Base-by-base conservation (phyloP, 306 rosid genomes). In the Datisca glomerata region DNA sequence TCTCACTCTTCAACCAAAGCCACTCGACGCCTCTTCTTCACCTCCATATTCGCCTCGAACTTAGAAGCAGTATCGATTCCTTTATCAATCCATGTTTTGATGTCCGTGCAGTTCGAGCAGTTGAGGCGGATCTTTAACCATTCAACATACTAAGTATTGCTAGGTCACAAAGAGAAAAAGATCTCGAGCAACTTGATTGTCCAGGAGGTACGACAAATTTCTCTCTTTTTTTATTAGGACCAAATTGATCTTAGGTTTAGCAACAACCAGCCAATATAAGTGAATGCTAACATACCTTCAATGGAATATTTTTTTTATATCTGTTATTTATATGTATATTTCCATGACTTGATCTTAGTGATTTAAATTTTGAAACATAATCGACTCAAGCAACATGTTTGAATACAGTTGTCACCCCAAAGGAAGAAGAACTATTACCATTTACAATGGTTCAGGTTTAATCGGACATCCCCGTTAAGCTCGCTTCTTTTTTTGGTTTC, bases 381-480 rank as follows among this genome's bases (percentile, higher is more conserved):
- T 59, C 76, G 51, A 51, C 80, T 67, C 63, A 89, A 69, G 70
- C 97, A 77, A 66, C 75, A 95, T 46, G 45, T 89, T 63, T 89
- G 97, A 95, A 56, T 89, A 25, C 49, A 95, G 97, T 54, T 74
- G 73, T 59, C 80, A 95, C 31, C 97, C 97, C 0, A 92, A n/a
- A 77, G 73, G 97, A 89, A 77, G 97, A 89, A 61, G 97, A 83
- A 60, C 68, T 72, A 32, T 89, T 89, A 57, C 89, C 80, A 49
- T 70, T 89, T 53, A 89, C 95, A 49, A 77, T 83, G 97, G 70
- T 75, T 63, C 97, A 89, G 97, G 97, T 89, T 48, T 51, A 64
- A 14, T 60, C n/a, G n/a, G n/a, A n/a, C n/a, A n/a, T n/a, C n/a
- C n/a, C n/a, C n/a, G n/a, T n/a, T n/a, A n/a, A n/a, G n/a, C n/a